Evolutionary conservation across 257 asterid genomes (phyloP), one percentile per base, ranked within the genome.

Genomic region (Nicotiana tomentosiformis): DNA sequence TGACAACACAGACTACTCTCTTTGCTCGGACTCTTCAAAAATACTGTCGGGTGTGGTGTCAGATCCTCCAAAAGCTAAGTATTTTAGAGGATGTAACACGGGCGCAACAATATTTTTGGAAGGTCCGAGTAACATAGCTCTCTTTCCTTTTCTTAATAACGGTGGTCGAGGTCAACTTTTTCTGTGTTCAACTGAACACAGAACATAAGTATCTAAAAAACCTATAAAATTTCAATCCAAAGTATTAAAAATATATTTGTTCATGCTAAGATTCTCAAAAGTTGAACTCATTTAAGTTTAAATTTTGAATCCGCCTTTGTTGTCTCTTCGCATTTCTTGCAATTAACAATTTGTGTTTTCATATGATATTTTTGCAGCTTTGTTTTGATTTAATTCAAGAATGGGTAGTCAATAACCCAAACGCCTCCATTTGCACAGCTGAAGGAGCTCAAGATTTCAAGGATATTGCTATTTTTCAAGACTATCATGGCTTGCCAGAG

Each of bases 401-500:
- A 72, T 84, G 81, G 78, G 29, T 84, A 32, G 62, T 68, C 35
- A 69, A 80, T n/a, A 66, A 84, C 32, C 83, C 81, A 33, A 77
- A 60, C 35, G 84, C 84, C 17, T 69, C 86, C 3, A 79, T 68
- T 17, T 79, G 86, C 49, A 81, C 84, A 18, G n/a, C 49, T 69
- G 76, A 58, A 84, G 83, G 84, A 68, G 69, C 37, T 37, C 74
- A 74, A 46, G 53, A 53, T 17, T 84, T 84, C 65, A 62, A 77
- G 30, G 82, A 84, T 56, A 84, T 60, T 37, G 86, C 86, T 32
- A 70, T 78, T 14, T 84, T 69, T 35, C 86, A 84, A 84, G 86
- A 84, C 66, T 84, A 84, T 60, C 86, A 84, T 69, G 87, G 87
- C n/a, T 65, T 85, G 77, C 86, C 78, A 5, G 77, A 80, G 16